Evolutionary conservation across 768 basidiomycete species (phyloP).

Genomic region (Termitomyces sp.): DNA sequence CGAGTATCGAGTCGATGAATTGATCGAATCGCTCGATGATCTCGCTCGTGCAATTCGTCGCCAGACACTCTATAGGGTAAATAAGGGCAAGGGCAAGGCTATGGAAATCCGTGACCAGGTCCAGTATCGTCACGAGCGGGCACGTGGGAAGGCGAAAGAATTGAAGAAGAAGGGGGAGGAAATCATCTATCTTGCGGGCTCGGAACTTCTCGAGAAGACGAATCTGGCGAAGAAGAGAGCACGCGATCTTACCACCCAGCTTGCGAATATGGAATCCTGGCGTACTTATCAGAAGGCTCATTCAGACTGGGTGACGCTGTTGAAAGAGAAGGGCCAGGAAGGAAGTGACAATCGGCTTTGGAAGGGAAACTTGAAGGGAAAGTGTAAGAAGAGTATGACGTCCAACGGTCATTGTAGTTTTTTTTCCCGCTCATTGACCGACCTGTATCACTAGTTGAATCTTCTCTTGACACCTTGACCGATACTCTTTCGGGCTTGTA

Average conservation of each 20-base stretch:
- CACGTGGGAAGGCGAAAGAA: slow-evolving; percentile 48
- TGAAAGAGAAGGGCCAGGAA: slow-evolving; percentile 17
- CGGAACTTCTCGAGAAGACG: slow-evolving; percentile 36
- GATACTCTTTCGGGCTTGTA: not conserved
- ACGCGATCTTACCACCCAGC: slow-evolving; percentile 22
- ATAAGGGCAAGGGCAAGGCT: slow-evolving; percentile 45
- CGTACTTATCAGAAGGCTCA: slow-evolving; percentile 26
- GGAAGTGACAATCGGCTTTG: slow-evolving; percentile 1
- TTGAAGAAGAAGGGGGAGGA: slow-evolving; percentile 45
- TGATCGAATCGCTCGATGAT: slow-evolving; percentile 55
- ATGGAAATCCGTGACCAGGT: slow-evolving; percentile 40
- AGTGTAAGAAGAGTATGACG: not conserved
- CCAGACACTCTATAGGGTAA: slow-evolving; percentile 41
- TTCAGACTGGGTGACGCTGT: slow-evolving; percentile 24
- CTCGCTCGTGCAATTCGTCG: slow-evolving; percentile 45
- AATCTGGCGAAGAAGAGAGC: slow-evolving; percentile 17
- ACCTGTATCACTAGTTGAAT: slow-evolving; percentile 2
- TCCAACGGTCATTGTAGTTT: slow-evolving; percentile 1
- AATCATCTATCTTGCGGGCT: slow-evolving; percentile 37
- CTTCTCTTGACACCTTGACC: not conserved
- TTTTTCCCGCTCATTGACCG: slow-evolving; percentile 10
- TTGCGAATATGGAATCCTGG: slow-evolving; percentile 29
- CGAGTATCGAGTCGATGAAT: slow-evolving; percentile 43
- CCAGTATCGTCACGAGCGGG: slow-evolving; percentile 44
- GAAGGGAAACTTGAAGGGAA: not conserved